Conservation (phyloP, 2,329 filamentous ascomycete species). For the Aspergillus ochraceoroseus region DNA sequence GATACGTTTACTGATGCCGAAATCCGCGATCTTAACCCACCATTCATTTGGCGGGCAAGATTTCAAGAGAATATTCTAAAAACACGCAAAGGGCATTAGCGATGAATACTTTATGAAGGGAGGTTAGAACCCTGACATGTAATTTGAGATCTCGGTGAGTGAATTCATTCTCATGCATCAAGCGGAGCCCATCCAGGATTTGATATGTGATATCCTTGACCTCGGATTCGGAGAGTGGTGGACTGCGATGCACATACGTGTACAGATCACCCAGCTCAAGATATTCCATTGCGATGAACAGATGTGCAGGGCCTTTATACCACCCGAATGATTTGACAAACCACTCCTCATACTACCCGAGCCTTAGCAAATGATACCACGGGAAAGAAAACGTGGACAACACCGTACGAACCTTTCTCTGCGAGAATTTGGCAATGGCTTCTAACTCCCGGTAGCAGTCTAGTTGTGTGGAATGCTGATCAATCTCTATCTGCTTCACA, state of each 20-base stretch:
- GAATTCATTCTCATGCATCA: slow-evolving; percentile 8
- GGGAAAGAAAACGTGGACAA: not conserved
- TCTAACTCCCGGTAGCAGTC: slow-evolving; percentile 5
- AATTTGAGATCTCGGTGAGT: slow-evolving; percentile 11
- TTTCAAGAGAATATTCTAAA: slow-evolving; percentile 5
- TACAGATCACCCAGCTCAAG: not conserved
- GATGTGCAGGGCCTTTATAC: not conserved
- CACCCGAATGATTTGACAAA: not conserved
- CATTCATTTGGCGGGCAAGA: not conserved
- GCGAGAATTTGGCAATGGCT: slow-evolving; percentile 1
- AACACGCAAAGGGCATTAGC: not conserved
- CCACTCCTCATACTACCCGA: not conserved
- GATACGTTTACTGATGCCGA: slow-evolving; percentile 13
- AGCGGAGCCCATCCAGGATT: slow-evolving; percentile 5
- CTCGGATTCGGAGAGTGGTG: slow-evolving; percentile 1
- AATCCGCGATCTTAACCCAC: slow-evolving; percentile 11
- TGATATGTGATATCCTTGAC: slow-evolving; percentile 1
- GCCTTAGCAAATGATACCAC: no score
- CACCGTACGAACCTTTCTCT: not conserved
- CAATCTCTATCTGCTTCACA: slow-evolving; percentile 2
- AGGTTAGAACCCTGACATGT: slow-evolving; percentile 1
- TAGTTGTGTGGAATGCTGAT: not conserved
- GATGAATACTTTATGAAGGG: no score
- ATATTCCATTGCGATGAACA: not conserved
- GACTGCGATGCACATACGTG: not conserved